A percentile compares a stretch with the other conserved stretches of the same genome.
Conservation (phyloP, 331 rosid genomes). For the Prunus yedoensis region DNA sequence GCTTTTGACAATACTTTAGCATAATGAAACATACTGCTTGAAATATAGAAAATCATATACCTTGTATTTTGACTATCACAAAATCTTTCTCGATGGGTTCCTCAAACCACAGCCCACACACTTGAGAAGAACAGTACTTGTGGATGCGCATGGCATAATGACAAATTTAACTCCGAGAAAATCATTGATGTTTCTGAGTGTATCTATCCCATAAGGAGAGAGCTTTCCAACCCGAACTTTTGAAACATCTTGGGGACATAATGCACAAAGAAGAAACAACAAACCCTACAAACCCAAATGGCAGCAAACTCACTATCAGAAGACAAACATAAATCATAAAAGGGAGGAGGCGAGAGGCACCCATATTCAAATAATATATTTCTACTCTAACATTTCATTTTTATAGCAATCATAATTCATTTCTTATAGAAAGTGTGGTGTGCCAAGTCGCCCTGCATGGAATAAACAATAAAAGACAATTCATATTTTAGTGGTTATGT, state of each 20-base stretch:
- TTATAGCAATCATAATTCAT: too few species aligned
- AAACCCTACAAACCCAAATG: constrained; percentile 53
- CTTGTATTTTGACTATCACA: constrained; percentile 23
- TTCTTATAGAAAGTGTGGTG: too few species aligned
- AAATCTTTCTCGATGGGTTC: constrained; percentile 73
- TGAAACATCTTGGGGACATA: constrained; percentile 76
- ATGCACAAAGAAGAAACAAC: constrained; percentile 78
- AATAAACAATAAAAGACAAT: too few species aligned
- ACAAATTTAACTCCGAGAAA: constrained; percentile 67
- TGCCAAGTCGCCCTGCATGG: too few species aligned
- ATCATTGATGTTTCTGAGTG: constrained; percentile 67
- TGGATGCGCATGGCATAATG: constrained; percentile 65
- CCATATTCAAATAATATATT: neutral
- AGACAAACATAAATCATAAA: neutral
- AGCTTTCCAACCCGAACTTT: constrained; percentile 77
- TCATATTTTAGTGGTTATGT: too few species aligned
- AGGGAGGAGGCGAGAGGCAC: neutral
- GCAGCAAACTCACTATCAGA: constrained; percentile 12
- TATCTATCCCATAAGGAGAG: constrained; percentile 70
- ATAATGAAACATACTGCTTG: neutral
- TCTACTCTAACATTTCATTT: too few species aligned
- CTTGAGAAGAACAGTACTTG: constrained; percentile 63
- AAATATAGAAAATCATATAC: neutral
- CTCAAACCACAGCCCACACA: constrained; percentile 72
- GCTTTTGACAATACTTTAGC: neutral